Evolutionary conservation across 2,329 filamentous ascomycete species (phyloP).

Genomic region (Massarina eburnea): DNA sequence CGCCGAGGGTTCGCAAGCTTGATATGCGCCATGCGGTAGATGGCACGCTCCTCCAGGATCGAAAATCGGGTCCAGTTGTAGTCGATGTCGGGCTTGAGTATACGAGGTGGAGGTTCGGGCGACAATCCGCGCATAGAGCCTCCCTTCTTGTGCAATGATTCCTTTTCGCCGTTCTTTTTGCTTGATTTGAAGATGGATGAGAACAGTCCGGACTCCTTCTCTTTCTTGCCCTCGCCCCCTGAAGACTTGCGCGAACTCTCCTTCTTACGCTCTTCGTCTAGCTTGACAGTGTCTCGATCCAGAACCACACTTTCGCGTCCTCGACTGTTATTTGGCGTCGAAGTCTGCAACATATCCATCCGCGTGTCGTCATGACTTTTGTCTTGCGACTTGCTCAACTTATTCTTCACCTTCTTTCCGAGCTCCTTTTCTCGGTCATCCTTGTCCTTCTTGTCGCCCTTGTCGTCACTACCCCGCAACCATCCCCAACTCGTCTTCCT

Average conservation of each 20-base stretch:
- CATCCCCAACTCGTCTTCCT: constrained; percentile 86
- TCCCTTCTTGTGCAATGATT: constrained; percentile 72
- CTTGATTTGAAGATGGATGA: constrained; percentile 88
- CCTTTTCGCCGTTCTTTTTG: constrained; percentile 83
- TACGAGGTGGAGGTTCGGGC: constrained; percentile 71
- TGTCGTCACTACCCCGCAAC: constrained; percentile 70
- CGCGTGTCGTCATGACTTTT: constrained; percentile 72
- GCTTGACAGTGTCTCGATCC: constrained; percentile 73
- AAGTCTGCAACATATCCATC: constrained; percentile 82
- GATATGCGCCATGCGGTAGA: constrained; percentile 98
- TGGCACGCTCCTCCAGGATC: constrained; percentile 91
- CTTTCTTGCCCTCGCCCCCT: constrained; percentile 70
- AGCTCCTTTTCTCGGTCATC: constrained; percentile 43
- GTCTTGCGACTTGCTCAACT: constrained; percentile 63
- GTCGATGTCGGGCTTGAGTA: constrained; percentile 82
- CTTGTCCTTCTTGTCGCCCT: constrained; percentile 59
- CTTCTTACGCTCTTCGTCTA: constrained; percentile 82
- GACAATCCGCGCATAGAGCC: constrained; percentile 72
- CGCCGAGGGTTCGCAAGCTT: constrained; percentile 97
- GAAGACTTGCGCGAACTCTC: constrained; percentile 72
- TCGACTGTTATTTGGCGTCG: constrained; percentile 66
- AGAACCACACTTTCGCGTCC: constrained; percentile 82
- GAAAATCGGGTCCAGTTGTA: constrained; percentile 96
- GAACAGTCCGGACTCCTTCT: constrained; percentile 85
- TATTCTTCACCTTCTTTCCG: constrained; percentile 57